A percentile compares a stretch with the other conserved stretches of the same genome.
Evolutionary conservation across 1,139 yeast genomes (phyloP).

Genomic region (Candida sp.): DNA sequence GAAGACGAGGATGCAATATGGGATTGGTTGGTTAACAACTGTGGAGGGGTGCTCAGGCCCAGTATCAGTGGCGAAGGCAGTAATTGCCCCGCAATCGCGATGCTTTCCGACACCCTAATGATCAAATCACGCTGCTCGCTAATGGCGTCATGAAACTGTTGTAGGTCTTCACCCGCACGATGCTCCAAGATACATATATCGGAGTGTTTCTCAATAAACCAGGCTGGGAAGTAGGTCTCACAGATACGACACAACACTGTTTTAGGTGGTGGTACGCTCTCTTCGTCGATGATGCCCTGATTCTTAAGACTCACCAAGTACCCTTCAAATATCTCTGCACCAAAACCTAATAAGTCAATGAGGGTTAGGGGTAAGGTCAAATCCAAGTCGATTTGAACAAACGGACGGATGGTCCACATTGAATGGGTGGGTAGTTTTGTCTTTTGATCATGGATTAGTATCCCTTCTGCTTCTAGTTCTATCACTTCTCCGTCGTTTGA

Average conservation of each 20-base stretch:
- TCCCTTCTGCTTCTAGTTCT: constrained; percentile 94
- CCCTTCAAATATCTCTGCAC: constrained; percentile 81
- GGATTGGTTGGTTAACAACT: constrained; percentile 8
- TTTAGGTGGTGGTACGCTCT: constrained; percentile 74
- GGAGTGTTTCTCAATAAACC: constrained; percentile 96
- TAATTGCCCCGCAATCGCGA: constrained; percentile 18
- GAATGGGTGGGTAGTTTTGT: constrained; percentile 76
- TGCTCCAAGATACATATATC: constrained; percentile 90
- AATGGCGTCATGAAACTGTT: constrained; percentile 74
- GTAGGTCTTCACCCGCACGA: constrained; percentile 80
- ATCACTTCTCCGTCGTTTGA: constrained; percentile 64
- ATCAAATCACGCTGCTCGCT: constrained; percentile 72
- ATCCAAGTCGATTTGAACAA: constrained; percentile 62
- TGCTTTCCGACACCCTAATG: constrained; percentile 44
- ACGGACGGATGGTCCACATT: constrained; percentile 93
- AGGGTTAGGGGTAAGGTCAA: constrained; percentile 70
- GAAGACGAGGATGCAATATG: constrained; percentile 16
- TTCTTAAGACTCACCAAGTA: constrained; percentile 70
- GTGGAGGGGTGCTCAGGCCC: constrained; percentile 5
- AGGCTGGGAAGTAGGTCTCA: constrained; percentile 89
- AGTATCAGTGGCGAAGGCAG: constrained; percentile 11
- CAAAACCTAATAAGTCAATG: constrained; percentile 82
- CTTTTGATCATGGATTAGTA: constrained; percentile 73
- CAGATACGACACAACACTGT: constrained; percentile 89
- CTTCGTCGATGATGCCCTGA: constrained; percentile 63